Evolutionary conservation across 805 yeast genomes (phyloP), one percentile per base, ranked within the genome.

Genomic region (Wickerhamomyces sydowiorum): DNA sequence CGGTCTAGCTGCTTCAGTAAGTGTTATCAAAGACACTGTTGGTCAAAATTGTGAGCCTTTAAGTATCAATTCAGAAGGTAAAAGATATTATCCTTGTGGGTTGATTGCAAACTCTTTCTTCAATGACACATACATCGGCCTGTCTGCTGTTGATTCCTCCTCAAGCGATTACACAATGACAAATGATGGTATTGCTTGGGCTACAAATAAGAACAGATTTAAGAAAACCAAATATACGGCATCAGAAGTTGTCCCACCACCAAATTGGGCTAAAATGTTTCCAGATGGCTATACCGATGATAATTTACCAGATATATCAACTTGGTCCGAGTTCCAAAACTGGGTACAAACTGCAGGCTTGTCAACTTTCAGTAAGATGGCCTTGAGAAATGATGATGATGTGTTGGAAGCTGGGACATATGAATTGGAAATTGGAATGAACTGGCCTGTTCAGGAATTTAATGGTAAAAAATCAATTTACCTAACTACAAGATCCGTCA

Each of bases 271-370:
- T 36, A 80, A 80, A 56, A 66, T 51, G 63, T 86, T 57, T 51
- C 95, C 95, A 1, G 56, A 84, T 44, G 95, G 95, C 1, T 86
- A 86, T 58, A 83, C 80, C 6, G 75, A 73, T 21, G 72, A 73
- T 0, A 85, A 84, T 56, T 39, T 86, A 38, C 93, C 93, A 5
- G 86, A 85, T 56, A 58, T 86, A 27, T 67, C 80, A 2, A 61
- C 67, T 8, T 80, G 87, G 87, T 76, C 73, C 44, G 81, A 79
- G 46, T 73, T 86, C 46, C 91, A 85, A 54, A 86, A 85, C 51
- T 86, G 95, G 95, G 85, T 86, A 91, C 73, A 87, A 47, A 80
- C 91, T 2, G 80, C 90, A 7, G 93, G 87, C 0, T 68, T 86
- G 46, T 75, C 90, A 15, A 66, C 70, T 18, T 82, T 82, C 59